Evolutionary conservation across 2,329 filamentous ascomycete species (phyloP).

Genomic region (Fonsecaea multimorphosa): DNA sequence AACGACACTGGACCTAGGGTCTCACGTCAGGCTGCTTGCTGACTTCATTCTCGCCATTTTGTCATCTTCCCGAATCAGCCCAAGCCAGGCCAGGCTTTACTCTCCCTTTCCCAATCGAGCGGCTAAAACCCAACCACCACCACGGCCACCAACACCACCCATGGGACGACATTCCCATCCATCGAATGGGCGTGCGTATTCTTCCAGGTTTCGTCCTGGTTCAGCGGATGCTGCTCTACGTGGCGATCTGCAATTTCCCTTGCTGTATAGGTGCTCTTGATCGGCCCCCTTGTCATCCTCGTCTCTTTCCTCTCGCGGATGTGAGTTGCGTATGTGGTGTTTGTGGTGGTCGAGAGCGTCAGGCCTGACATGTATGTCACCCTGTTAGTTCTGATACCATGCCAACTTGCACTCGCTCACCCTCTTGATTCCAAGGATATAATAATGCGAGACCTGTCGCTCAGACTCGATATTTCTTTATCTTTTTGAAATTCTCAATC

Average conservation of each 20-base stretch:
- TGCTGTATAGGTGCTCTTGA: too few species aligned
- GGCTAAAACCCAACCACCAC: too few species aligned
- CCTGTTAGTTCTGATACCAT: not conserved
- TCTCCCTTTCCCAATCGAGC: not conserved
- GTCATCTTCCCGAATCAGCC: conserved; percentile 10
- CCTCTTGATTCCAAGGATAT: not conserved
- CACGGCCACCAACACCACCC: too few species aligned
- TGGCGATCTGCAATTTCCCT: too few species aligned
- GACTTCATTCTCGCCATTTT: conserved; percentile 11
- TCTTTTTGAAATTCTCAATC: not conserved
- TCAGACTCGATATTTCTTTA: not conserved
- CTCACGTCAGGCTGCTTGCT: conserved; percentile 20
- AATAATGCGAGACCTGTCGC: conserved; percentile 11
- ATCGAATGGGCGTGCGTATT: too few species aligned
- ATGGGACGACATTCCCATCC: too few species aligned
- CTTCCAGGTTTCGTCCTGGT: too few species aligned
- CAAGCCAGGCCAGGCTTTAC: not conserved
- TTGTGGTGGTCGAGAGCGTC: not conserved
- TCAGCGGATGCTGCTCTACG: too few species aligned
- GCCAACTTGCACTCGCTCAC: not conserved
- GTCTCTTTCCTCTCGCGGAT: too few species aligned
- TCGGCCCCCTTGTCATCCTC: too few species aligned
- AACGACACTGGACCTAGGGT: not conserved
- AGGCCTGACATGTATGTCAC: conserved; percentile 14
- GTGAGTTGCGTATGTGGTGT: not conserved